Conservation (phyloP, 1,139 yeast genomes). For the Entelexis paramagnoliae region DNA sequence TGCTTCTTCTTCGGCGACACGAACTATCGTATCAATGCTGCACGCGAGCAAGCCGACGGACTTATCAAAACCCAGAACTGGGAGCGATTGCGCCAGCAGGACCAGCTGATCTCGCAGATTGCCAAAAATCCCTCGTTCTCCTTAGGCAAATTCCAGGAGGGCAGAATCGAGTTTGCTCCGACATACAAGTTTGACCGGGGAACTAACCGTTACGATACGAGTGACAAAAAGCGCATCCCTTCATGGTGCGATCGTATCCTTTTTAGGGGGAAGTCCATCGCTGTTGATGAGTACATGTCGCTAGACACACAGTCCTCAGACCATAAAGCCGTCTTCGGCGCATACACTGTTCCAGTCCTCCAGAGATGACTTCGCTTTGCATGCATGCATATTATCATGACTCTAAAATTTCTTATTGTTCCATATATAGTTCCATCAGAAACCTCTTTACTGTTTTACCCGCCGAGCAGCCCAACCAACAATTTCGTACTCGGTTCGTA, state of each 20-base stretch:
- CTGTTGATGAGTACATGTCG: conserved; percentile 26
- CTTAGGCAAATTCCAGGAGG: conserved; percentile 65
- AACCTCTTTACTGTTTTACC: too few relatives aligned
- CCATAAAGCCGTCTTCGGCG: conserved; percentile 83
- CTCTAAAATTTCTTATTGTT: not conserved
- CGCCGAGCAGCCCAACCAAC: conserved; percentile 24
- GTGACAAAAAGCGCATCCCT: conserved; percentile 87
- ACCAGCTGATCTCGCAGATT: conserved; percentile 68
- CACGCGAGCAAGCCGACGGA: conserved; percentile 58
- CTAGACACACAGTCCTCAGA: conserved; percentile 54
- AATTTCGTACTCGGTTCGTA: conserved; percentile 27
- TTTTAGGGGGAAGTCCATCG: conserved; percentile 41
- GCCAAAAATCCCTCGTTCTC: conserved; percentile 51
- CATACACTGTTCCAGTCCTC: conserved; percentile 40
- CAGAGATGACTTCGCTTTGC: not conserved
- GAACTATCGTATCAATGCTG: conserved; percentile 66
- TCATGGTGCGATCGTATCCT: conserved; percentile 95
- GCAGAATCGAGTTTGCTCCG: conserved; percentile 67
- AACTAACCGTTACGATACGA: conserved; percentile 62
- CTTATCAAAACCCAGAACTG: conserved; percentile 44
- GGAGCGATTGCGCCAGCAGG: conserved; percentile 51
- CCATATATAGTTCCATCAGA: too few relatives aligned
- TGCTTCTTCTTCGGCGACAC: conserved; percentile 93
- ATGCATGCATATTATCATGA: not conserved
- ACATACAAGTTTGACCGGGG: conserved; percentile 91